Conservation (phyloP, 306 rosid genomes). For the Lablab purpureus region DNA sequence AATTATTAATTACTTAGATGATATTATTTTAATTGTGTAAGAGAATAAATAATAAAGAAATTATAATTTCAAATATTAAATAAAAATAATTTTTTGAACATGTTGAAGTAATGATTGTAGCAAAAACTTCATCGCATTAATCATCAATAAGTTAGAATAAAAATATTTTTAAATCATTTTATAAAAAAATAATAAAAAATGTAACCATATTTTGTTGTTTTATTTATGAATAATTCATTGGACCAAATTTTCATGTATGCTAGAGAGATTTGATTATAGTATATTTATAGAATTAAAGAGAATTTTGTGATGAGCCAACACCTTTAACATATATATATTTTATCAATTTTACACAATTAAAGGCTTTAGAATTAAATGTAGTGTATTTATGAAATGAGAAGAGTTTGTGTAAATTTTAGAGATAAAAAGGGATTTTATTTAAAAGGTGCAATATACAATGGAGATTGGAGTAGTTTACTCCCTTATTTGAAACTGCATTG, state of each 20-base stretch:
- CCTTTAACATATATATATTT: background rate
- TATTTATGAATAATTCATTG: background rate
- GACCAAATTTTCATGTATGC: background rate
- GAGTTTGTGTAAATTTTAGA: background rate
- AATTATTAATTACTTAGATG: background rate
- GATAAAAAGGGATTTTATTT: background rate
- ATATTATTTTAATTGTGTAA: background rate
- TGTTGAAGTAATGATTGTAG: background rate
- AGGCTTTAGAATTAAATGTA: background rate
- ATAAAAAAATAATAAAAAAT: background rate
- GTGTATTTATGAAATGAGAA: background rate
- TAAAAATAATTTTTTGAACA: background rate
- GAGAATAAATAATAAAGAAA: background rate
- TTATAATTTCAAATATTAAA: conserved; percentile 1
- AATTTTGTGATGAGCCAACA: background rate
- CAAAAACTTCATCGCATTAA: background rate
- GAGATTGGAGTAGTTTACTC: background rate
- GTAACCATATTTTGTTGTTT: background rate
- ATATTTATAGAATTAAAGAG: background rate
- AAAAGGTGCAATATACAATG: background rate
- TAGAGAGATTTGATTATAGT: background rate
- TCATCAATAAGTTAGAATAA: background rate
- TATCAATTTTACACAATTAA: background rate
- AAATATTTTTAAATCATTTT: background rate
- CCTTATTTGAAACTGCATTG: conserved; percentile 33